Base-by-base conservation (phyloP, 164 flowering plant genomes). In the Sedum album region DNA sequence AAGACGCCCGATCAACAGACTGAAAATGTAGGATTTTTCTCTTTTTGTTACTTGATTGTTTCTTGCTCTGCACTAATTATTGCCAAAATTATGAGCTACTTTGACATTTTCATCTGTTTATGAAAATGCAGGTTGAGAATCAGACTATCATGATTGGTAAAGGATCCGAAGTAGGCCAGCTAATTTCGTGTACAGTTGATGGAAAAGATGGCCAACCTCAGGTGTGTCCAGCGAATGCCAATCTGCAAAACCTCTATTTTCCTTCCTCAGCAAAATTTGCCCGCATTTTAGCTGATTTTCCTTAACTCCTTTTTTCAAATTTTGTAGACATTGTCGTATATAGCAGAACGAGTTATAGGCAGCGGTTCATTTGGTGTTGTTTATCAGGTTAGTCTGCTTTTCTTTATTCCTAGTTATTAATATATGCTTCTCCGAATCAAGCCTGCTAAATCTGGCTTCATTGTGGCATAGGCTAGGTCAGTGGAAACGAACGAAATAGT, bases 171-270 rank as follows among this genome's bases (percentile, higher is more conserved):
- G 17, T 55, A 55, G 60, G 60, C 31, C 31, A 55, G 30, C 10
- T 55, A 25, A 55, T 55, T 55, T 55, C 60, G 28, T 55, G 60
- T 89, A 78, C 85, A 31, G 72, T 87, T 20, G 91, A 86, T 69
- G 96, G 95, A 74, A 80, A 76, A 71, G 81, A 87, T 79, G 98
- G 95, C 65, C 84, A 86, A 68, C 88, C 84, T 51, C 91, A 88
- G 98, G 98, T 90, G 13, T 21, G 31, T 55, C 30, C 15, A 14
- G 13, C 42, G 13, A 39, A 14, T 39, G 0, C 48, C 26, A 36
- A 23, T 8, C 46, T 39, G 6, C 20, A 14, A 36, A 6, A 1
- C 30, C n/a, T 15, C 21, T 23, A 3, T n/a, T n/a, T n/a, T n/a
- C n/a, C n/a, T n/a, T n/a, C n/a, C n/a, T n/a, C n/a, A n/a, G n/a